These are phyloP conservation scores for Saccharomyces hybrid DNA, from an alignment of 1,139 yeast species.

Conservation along the genomic window DNA sequence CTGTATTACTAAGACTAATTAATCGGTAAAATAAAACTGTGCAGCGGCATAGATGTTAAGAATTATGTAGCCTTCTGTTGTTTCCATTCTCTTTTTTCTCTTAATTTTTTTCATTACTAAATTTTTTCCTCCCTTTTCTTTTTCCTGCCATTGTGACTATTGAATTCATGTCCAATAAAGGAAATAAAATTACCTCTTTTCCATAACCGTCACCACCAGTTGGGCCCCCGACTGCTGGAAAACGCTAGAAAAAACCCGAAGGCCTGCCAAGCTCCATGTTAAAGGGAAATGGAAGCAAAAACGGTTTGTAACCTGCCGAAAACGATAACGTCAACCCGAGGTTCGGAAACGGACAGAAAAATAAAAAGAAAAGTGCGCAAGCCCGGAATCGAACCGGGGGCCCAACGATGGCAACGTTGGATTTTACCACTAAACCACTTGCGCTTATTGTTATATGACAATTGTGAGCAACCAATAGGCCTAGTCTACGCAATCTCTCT, in stretches of 20 bases:
- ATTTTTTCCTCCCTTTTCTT: slow-evolving; percentile 1
- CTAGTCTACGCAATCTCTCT: too few species aligned
- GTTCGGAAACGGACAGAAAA: not conserved
- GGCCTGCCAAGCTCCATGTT: not conserved
- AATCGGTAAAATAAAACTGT: not conserved
- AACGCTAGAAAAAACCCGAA: not conserved
- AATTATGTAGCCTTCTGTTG: not conserved
- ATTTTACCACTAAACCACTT: slow-evolving; percentile 1
- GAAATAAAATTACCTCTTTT: slow-evolving; percentile 1
- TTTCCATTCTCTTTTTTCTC: not conserved
- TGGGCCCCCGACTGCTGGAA: not conserved
- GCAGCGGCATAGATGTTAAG: not conserved
- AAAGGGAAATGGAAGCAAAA: not conserved
- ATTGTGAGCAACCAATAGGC: too few species aligned
- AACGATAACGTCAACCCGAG: not conserved
- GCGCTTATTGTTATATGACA: not conserved
- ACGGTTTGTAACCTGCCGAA: not conserved
- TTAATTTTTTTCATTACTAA: not conserved
- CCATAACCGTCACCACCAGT: not conserved
- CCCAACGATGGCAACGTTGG: slow-evolving; percentile 1
- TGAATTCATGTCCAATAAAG: not conserved
- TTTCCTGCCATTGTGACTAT: not conserved
- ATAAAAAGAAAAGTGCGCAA: not conserved
- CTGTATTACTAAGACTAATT: not conserved
- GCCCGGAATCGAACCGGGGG: slow-evolving; percentile 2